Conservation (phyloP, 1,139 yeast species). For the Nadsonia commutata region DNA sequence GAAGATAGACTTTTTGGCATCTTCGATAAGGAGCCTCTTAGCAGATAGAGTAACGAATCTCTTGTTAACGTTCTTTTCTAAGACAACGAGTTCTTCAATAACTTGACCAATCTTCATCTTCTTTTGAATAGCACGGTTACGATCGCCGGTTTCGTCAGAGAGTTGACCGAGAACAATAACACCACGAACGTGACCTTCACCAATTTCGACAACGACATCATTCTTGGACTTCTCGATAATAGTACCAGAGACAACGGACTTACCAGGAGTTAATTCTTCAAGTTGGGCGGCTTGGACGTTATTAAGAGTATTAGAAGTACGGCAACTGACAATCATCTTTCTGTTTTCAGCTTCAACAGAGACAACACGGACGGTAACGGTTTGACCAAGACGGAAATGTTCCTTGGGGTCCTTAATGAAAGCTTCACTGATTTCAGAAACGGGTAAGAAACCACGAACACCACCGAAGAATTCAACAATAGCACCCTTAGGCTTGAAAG, state of each 20-base stretch:
- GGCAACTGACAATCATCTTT: conserved; percentile 59
- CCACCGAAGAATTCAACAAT: conserved; percentile 71
- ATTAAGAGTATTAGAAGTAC: conserved; percentile 33
- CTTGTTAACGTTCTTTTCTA: conserved; percentile 52
- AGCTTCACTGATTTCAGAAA: conserved; percentile 79
- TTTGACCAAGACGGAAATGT: conserved; percentile 70
- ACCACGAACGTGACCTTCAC: conserved; percentile 47
- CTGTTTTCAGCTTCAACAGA: conserved; percentile 40
- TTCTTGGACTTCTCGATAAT: conserved; percentile 59
- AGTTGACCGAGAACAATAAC: conserved; percentile 63
- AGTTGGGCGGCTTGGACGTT: conserved; percentile 21
- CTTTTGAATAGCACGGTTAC: conserved; percentile 65
- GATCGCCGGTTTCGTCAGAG: conserved; percentile 68
- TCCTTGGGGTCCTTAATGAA: conserved; percentile 66
- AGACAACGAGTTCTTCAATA: conserved; percentile 44
- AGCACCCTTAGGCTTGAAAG: conserved; percentile 64
- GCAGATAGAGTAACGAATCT: conserved; percentile 47
- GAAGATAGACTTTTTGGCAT: conserved; percentile 38
- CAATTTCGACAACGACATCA: conserved; percentile 46
- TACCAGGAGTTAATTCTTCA: conserved; percentile 41
- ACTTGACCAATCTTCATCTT: conserved; percentile 69
- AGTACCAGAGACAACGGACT: conserved; percentile 43
- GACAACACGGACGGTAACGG: conserved; percentile 56
- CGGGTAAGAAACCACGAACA: conserved; percentile 68
- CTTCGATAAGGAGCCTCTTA: conserved; percentile 53